Conservation (phyloP, 768 basidiomycete species). For the Termitomyces sp. region DNA sequence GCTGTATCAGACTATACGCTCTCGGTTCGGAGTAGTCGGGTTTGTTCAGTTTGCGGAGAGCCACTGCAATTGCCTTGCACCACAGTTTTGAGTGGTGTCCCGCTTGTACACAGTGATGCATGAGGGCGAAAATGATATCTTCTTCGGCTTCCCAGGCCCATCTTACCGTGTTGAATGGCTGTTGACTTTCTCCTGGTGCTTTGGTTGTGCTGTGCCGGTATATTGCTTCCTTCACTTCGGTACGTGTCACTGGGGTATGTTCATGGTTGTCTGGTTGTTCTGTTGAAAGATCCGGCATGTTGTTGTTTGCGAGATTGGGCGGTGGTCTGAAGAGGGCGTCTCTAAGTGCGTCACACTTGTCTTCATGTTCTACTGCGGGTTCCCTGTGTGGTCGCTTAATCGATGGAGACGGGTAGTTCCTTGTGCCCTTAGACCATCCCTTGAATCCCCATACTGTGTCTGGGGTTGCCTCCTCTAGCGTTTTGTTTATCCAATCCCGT, state of each 20-base stretch:
- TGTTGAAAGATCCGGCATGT: neutral
- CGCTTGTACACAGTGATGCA: neutral
- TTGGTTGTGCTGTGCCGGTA: slow-evolving; percentile 6
- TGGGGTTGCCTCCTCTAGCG: slow-evolving; percentile 12
- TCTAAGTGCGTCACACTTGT: neutral
- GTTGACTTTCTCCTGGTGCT: neutral
- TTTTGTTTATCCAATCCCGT: neutral
- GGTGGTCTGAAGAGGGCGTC: neutral
- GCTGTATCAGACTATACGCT: slow-evolving; percentile 31
- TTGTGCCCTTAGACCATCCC: slow-evolving; percentile 19
- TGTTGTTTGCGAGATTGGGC: neutral
- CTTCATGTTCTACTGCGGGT: neutral
- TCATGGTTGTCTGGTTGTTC: neutral
- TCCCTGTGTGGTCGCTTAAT: slow-evolving; percentile 6
- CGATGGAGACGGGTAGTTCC: slow-evolving; percentile 23
- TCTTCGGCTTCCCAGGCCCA: neutral
- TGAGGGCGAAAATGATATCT: neutral
- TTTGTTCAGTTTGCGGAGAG: slow-evolving; percentile 31
- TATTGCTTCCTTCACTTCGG: neutral
- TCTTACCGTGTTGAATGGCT: neutral
- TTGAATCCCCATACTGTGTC: slow-evolving; percentile 21
- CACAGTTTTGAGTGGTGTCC: slow-evolving; percentile 15
- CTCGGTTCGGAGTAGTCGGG: slow-evolving; percentile 29
- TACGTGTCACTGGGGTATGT: slow-evolving; percentile 10
- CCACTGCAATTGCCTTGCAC: slow-evolving; percentile 25